Base-by-base conservation (phyloP, 2,329 filamentous ascomycete genomes). In the Hypoxylon sp. region DNA sequence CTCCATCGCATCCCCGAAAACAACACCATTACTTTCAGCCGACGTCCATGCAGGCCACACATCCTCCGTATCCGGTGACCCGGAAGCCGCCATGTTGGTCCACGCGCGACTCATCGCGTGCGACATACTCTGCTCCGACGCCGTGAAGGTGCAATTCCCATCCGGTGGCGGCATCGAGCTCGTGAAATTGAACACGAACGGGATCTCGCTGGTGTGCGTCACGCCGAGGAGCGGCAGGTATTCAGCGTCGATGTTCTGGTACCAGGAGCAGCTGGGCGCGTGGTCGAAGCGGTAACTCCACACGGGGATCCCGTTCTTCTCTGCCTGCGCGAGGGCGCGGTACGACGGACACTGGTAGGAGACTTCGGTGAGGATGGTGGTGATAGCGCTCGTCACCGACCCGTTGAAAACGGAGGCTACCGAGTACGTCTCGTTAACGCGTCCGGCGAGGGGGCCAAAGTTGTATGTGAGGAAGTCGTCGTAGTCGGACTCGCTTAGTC, bases 171-270 rank as follows among this genome's bases (percentile, higher is more conserved):
- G 71, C 59, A 73, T 59, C 1, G 41, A 28, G 19, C 41, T 49
- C 1, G 70, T 71, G 6, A 65, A 65, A 51, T 72, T 73, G 48
- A 74, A 74, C 1, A 75, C 71, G 53, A 73, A 75, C 2, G 73
- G 73, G 32, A 75, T 71, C 59, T 75, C 73, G 28, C 70, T 68
- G 7, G 73, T 68, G 54, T 75, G 73, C 7, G 72, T 70, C 2
- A 68, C 65, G 0, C 69, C 72, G 5, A 75, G 68, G 3, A 56
- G 17, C 8, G 39, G 22, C 3, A 73, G 43, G 1, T 53, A 59
- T 5, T 34, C 47, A 1, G 55, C 19, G n/a, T 67, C 47, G 17
- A 73, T 69, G 11, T n/a, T 34, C 1, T 17, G 10, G 17, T 62
- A 67, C 71, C 72, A 73, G 0, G 66, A 37, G 24, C 72, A 73